Evolutionary conservation across 108 stramenopile species (phyloP), one percentile per base, ranked within the genome.

Genomic region (Skeletonema grethae): DNA sequence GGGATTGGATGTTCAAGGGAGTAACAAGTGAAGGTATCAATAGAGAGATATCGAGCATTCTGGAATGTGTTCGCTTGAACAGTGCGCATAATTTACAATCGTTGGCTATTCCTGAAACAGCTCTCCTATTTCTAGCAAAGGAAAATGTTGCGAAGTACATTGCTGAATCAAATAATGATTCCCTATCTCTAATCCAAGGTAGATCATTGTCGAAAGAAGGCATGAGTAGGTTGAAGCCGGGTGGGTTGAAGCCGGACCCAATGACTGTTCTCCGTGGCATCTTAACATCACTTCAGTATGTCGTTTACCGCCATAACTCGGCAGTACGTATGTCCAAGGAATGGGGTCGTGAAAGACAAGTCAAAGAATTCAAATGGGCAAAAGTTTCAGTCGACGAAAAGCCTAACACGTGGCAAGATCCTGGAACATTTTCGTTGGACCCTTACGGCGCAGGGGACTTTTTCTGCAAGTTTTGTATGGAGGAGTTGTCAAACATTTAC

Each of bases 1-100:
- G 94, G 94, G 95, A 96, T 77, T 96, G 95, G 95, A 92, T 90
- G 80, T 93, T 72, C 75, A 86, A 83, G 39, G 94, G 94, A 32
- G 60, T 80, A 0, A 84, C 90, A 5, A 59, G 75, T 10, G 77
- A 75, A 56, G 94, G 94, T 0, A 91, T 91, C 71, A 88, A 88
- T 63, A 67, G 83, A 53, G 94, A 95, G 63, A 60, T 92, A 8
- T 53, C 72, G 30, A 63, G 77, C 38, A 69, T 84, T n/a, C 63
- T 95, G 4, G 86, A 91, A 61, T 88, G 82, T 36, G 79, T 88
- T 5, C 65, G 65, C 22, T 64, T 91, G 45, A 91, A 88, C 63
- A 75, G 87, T n/a, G 74, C 66, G 30, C 63, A 76, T 18, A 30
- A 41, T 8, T 71, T 72, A 32, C 79, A 82, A 61, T 93, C 94